Evolutionary conservation across 768 basidiomycete species (phyloP).

Genomic region (Rhodotorula paludigena): DNA sequence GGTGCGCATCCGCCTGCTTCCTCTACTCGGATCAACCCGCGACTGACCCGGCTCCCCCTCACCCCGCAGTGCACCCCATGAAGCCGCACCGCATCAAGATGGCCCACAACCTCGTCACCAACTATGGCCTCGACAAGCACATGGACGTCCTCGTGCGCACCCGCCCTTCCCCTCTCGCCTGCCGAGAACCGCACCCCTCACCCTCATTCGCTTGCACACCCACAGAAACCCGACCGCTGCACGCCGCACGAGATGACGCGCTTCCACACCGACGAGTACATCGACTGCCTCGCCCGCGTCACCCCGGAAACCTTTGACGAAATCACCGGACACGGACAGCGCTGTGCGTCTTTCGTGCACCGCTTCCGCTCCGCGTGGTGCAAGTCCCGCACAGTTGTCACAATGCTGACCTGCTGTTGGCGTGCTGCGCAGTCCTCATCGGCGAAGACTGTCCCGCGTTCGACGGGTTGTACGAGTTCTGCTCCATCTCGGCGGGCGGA

Average conservation of each 20-base stretch:
- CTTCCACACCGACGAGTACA: constrained; percentile 98
- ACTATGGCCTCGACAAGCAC: constrained; percentile 87
- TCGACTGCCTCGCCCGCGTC: constrained; percentile 81
- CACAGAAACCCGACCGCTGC: constrained; percentile 65
- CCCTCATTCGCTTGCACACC: background rate
- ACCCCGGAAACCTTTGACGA: constrained; percentile 86
- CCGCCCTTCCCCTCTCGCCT: background rate
- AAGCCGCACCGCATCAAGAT: constrained; percentile 93
- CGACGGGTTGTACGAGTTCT: constrained; percentile 94
- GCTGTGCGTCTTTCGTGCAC: constrained; percentile 59
- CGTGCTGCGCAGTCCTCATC: constrained; percentile 52
- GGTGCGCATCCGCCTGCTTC: background rate
- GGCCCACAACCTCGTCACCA: constrained; percentile 82
- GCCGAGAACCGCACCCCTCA: too few relatives aligned
- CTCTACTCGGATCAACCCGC: too few relatives aligned
- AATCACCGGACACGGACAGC: constrained; percentile 72
- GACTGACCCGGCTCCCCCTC: background rate
- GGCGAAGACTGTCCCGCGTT: constrained; percentile 96
- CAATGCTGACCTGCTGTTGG: background rate
- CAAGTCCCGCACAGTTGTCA: too few relatives aligned
- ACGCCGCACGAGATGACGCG: constrained; percentile 73
- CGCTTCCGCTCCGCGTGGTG: background rate
- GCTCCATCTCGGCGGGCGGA: constrained; percentile 91
- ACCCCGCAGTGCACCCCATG: constrained; percentile 72
- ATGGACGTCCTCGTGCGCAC: constrained; percentile 80